Evolutionary conservation across 1,284 basidiomycete genomes (phyloP), one percentile per base, ranked within the genome.

Genomic region (Trametes polyzona): DNA sequence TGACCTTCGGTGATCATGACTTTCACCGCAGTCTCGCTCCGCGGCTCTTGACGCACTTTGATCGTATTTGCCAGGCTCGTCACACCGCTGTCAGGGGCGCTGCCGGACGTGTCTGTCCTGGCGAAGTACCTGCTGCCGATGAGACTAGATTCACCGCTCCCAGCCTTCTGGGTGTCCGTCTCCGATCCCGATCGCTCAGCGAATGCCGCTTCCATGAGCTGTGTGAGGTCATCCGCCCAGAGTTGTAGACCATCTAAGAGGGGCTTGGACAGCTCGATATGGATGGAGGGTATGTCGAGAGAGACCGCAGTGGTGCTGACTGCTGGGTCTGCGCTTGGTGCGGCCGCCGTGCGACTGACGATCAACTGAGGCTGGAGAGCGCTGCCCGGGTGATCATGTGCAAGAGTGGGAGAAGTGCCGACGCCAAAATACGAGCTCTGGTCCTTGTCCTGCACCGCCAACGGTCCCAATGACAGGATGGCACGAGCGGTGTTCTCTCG

Each of bases 51-150:
- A 32, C 35, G 57, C 57, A 41, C 70, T 65, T 53, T 70, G 65
- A 47, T 60, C 43, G 57, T 67, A 24, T 46, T 69, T 57, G 61
- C 64, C 21, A 67, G 68, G 44, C 67, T 69, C 8, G 58, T 56
- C 19, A 64, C 67, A 39, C 67, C 73, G 67, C 70, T 71, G 61
- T 69, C 74, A 21, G 74, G 73, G 37, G 72, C 78, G 63, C 75
- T 76, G 40, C 75, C 73, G 65, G 33, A 40, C 37, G 77, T 80
- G 51, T 81, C 79, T 33, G 83, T 81, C 54, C 81, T 82, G 0
- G 83, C 80, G 63, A 95, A 95, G 72, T 87, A 95, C 30, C 86
- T 83, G 67, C 92, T 95, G 16, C 93, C 93, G 57, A 95, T 90
- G 58, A 95, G 73, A 69, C 86, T 92, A 4, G 87, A 73, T 61